These are phyloP conservation scores for Globisporangium mamillatum DNA, from an alignment of 352 stramenopile species.

Conservation along the genomic window DNA sequence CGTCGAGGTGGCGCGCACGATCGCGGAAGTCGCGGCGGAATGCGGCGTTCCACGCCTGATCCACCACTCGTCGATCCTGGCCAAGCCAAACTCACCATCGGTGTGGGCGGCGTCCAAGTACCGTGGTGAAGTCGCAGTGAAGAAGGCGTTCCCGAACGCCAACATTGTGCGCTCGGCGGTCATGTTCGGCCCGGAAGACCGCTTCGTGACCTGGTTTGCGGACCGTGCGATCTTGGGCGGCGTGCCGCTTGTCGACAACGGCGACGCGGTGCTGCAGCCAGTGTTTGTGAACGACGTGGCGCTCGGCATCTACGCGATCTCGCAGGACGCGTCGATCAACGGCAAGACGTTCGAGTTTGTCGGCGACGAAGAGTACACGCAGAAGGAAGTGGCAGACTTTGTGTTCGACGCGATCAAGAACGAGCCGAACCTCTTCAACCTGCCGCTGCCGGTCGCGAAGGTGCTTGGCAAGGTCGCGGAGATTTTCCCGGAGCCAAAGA, in stretches of 20 bases:
- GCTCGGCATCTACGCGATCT: constrained; percentile 76
- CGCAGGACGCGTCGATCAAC: constrained; percentile 81
- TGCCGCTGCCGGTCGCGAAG: constrained; percentile 74
- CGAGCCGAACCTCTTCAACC: constrained; percentile 73
- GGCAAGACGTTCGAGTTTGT: constrained; percentile 95
- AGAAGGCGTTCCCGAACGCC: constrained; percentile 92
- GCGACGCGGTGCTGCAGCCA: constrained; percentile 91
- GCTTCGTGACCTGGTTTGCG: constrained; percentile 91
- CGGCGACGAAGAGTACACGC: constrained; percentile 95
- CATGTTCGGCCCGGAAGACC: constrained; percentile 95
- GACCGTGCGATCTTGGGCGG: constrained; percentile 69
- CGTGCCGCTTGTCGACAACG: constrained; percentile 93
- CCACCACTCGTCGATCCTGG: constrained; percentile 81
- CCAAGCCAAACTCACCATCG: constrained; percentile 78
- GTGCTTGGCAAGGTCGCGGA: constrained; percentile 78
- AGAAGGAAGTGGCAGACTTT: constrained; percentile 96
- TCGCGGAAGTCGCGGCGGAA: constrained; percentile 80
- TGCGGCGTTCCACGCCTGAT: constrained; percentile 74
- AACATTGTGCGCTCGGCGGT: constrained; percentile 95
- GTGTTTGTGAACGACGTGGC: constrained; percentile 87
- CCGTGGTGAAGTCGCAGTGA: constrained; percentile 81
- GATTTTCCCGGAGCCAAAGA: constrained; percentile 82
- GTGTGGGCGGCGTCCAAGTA: constrained; percentile 85
- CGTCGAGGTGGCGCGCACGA: constrained; percentile 88
- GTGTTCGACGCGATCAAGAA: constrained; percentile 91